Evolutionary conservation across 768 basidiomycete species (phyloP).

Genomic region (Saitozyma sp.): DNA sequence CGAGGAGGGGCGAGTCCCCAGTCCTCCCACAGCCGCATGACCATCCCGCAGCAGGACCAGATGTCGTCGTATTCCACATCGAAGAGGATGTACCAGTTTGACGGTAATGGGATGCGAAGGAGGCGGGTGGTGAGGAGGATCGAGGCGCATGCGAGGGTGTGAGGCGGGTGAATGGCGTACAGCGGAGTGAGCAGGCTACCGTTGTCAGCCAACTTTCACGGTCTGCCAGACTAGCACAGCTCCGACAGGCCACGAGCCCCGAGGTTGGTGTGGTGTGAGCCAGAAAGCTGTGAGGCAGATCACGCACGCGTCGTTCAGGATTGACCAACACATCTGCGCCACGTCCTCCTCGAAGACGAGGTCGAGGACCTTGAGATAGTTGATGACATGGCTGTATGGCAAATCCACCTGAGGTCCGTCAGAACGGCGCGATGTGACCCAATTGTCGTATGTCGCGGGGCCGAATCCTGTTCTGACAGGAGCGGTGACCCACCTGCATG

Average conservation of each 20-base stretch:
- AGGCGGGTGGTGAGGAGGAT: constrained; percentile 79
- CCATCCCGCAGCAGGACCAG: constrained; percentile 76
- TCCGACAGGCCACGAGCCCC: too few species aligned
- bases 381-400: constrained; percentile 90
- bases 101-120: constrained; percentile 67
- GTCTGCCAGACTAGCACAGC: too few species aligned
- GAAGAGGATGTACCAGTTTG: constrained; percentile 92
- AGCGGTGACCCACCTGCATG: constrained; percentile 57
- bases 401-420: constrained; percentile 67
- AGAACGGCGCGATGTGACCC: not conserved
- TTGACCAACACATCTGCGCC: constrained; percentile 84
- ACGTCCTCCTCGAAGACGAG: constrained; percentile 69
- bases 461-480: not conserved
- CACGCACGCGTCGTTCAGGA: constrained; percentile 90
- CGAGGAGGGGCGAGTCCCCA: constrained; percentile 30
- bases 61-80: constrained; percentile 89
- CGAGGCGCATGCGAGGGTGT: constrained; percentile 83
- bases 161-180: constrained; percentile 83
- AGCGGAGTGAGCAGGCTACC: constrained; percentile 86
- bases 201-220: not conserved
- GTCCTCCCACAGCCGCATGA: constrained; percentile 70
- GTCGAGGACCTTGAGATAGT: constrained; percentile 88
- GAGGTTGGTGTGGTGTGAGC: not conserved
- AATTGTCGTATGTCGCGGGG: not conserved
- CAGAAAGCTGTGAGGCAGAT: constrained; percentile 1